phyloP scores from a whole-genome alignment of 257 asterid species.

The Coffea eugenioides region DNA sequence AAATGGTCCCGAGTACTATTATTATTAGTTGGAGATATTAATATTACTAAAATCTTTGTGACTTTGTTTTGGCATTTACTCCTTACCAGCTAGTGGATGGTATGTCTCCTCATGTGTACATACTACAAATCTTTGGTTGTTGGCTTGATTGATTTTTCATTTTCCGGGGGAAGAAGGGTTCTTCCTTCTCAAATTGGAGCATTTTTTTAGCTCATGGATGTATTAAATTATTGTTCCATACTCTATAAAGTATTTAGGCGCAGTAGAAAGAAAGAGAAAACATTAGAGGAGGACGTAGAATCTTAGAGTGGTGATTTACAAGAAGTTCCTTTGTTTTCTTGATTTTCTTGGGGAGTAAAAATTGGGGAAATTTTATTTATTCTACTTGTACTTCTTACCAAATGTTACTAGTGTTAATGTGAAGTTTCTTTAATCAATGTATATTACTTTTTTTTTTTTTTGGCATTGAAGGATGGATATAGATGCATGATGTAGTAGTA shows the following conservation, averaged over 20 bases:
- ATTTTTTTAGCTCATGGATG: constrained; percentile 18
- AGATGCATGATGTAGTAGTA: no score
- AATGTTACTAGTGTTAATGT: background rate
- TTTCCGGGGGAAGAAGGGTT: background rate
- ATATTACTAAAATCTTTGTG: constrained; percentile 1
- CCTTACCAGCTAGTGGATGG: background rate
- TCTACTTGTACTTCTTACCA: no score
- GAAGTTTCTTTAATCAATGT: background rate
- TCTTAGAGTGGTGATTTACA: background rate
- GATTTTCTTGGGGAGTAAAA: background rate
- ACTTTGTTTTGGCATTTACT: constrained; percentile 9
- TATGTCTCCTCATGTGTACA: constrained; percentile 5
- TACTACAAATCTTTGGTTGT: constrained; percentile 4
- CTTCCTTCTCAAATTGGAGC: constrained; percentile 16
- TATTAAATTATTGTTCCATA: no score
- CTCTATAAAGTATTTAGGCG: no score
- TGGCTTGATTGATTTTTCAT: background rate
- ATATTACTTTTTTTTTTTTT: background rate
- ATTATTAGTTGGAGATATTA: background rate
- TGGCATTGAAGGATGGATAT: background rate
- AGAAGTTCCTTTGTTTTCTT: background rate
- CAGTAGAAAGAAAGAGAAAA: background rate
- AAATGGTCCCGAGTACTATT: background rate
- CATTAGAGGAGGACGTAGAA: background rate
- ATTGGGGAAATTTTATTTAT: background rate